These are phyloP conservation scores for Fusarium mexicanum DNA, from an alignment of 2,329 filamentous ascomycete genomes.

Conservation along the genomic window DNA sequence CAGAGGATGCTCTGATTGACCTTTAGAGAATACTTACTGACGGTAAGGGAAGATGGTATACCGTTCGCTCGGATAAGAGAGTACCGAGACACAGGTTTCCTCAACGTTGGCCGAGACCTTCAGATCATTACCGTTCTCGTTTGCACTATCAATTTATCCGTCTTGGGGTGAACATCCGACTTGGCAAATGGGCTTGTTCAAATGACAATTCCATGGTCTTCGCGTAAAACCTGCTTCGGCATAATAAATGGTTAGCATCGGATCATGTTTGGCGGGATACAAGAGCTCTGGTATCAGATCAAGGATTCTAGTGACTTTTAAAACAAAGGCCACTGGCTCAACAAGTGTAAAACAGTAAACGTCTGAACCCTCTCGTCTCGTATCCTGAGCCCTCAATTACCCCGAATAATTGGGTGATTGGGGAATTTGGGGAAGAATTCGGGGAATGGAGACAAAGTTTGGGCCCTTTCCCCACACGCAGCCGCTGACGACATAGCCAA, in stretches of 20 bases:
- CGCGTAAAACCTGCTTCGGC: neutral
- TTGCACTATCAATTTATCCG: neutral
- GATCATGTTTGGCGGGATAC: rapidly evolving
- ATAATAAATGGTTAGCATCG: neutral
- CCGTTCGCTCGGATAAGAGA: neutral
- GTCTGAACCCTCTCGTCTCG: too few relatives aligned
- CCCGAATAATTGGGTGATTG: conserved; percentile 29
- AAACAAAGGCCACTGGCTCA: neutral
- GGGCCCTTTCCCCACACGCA: conserved; percentile 40
- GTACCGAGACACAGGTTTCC: neutral
- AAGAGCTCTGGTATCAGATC: neutral
- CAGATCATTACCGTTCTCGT: conserved; percentile 7
- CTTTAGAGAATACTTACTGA: neutral
- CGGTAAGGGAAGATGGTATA: neutral
- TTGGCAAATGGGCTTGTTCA: neutral
- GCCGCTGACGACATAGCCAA: conserved; percentile 22
- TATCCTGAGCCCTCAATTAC: conserved; percentile 7
- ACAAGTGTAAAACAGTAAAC: neutral
- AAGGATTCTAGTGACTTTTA: too few relatives aligned
- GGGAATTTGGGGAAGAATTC: conserved; percentile 29
- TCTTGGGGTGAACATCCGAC: neutral
- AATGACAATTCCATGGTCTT: neutral
- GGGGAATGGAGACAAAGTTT: conserved; percentile 23
- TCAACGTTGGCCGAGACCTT: neutral
- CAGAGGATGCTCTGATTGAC: neutral